Conservation (phyloP, 768 basidiomycete genomes). For the Leccinum subgranulosum region DNA sequence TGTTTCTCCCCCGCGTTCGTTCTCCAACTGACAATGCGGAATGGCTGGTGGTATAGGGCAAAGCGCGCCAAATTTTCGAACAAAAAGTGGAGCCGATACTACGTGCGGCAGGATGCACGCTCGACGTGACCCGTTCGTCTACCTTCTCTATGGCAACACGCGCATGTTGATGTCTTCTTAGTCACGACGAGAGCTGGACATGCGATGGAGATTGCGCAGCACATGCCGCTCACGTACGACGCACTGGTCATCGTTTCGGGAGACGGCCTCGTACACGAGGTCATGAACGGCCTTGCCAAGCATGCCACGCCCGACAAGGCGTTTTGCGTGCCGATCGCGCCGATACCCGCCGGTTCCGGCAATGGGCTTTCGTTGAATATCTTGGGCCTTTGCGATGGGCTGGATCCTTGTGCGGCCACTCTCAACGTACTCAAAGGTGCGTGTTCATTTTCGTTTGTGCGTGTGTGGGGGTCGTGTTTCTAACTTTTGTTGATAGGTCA, state of each 20-base stretch:
- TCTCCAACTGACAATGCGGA: constrained; percentile 1
- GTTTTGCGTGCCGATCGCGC: constrained; percentile 66
- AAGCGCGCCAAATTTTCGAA: constrained; percentile 50
- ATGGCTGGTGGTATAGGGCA: constrained; percentile 45
- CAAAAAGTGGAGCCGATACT: constrained; percentile 71
- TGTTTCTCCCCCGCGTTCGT: constrained; percentile 21
- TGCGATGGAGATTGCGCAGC: constrained; percentile 60
- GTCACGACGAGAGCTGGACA: constrained; percentile 65
- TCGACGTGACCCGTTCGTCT: constrained; percentile 61
- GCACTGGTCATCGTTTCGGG: constrained; percentile 76
- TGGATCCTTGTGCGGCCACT: constrained; percentile 68
- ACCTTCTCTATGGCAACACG: neutral
- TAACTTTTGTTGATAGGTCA: constrained; percentile 42
- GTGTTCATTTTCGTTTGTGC: neutral
- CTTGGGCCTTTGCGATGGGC: constrained; percentile 63
- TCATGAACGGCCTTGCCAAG: constrained; percentile 77
- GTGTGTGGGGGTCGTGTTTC: neutral
- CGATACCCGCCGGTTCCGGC: constrained; percentile 80
- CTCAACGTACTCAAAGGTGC: constrained; percentile 78
- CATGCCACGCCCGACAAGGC: constrained; percentile 59
- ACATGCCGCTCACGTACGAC: constrained; percentile 59
- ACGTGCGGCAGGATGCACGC: constrained; percentile 56
- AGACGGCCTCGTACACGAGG: constrained; percentile 81
- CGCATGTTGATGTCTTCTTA: constrained; percentile 24
- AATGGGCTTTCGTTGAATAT: constrained; percentile 76